phyloP scores from a whole-genome alignment of 208 protist species.

The Acanthamoeba polyphaga region DNA sequence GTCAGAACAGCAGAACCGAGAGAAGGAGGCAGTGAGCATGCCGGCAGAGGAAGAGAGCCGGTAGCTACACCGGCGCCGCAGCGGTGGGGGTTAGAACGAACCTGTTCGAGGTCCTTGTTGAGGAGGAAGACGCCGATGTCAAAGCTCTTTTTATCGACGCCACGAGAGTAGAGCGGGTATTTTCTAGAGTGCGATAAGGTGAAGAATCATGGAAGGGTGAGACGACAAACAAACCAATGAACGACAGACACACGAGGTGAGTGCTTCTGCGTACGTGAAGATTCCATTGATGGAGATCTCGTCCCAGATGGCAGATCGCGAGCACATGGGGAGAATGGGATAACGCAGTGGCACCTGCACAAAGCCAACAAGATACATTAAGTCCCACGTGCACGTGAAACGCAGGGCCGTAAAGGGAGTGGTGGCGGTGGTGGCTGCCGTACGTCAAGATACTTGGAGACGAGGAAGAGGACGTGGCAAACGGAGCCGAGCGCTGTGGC shows the following conservation, averaged over 20 bases:
- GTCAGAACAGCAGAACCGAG: no score
- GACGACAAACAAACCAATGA: not conserved
- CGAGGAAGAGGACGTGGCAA: constrained; percentile 48
- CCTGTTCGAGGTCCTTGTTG: constrained; percentile 76
- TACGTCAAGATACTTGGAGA: constrained; percentile 76
- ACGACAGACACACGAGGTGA: no score
- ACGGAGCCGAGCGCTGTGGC: constrained; percentile 71
- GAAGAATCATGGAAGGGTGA: not conserved
- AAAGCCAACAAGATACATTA: no score
- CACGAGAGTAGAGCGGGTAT: constrained; percentile 73
- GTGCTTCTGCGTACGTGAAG: not conserved
- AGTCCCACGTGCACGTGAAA: no score
- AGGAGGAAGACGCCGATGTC: constrained; percentile 75
- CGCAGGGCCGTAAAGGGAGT: not conserved
- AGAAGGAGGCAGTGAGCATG: not conserved
- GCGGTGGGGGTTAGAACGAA: not conserved
- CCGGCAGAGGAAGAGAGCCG: not conserved
- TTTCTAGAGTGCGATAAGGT: not conserved
- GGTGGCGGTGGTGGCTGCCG: not conserved
- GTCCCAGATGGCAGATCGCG: constrained; percentile 72
- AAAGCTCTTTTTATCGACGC: constrained; percentile 68
- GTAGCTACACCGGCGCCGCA: not conserved
- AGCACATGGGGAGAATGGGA: constrained; percentile 72
- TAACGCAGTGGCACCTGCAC: constrained; percentile 70
- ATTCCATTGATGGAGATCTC: constrained; percentile 48